Base-by-base conservation (phyloP, 2,329 filamentous ascomycete species). In the Davidsoniella neocaledoniae region DNA sequence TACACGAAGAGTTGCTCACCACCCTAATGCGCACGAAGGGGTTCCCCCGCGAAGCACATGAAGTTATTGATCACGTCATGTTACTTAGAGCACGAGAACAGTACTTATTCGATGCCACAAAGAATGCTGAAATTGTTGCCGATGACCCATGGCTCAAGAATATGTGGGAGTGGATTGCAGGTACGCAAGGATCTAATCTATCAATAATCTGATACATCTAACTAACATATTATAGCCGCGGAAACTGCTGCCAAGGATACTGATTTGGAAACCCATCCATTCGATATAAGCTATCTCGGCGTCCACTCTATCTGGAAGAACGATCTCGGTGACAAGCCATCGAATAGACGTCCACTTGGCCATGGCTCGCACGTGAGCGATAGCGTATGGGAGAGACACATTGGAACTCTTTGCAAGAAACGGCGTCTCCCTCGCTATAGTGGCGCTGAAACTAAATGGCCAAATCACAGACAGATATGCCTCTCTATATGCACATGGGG, bases 281-380 rank as follows among this genome's bases (percentile, higher is more conserved):
- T 87, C 3, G 84, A 91, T 57, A 65, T 90, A 17, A 81, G 81
- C 58, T 91, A 83, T 57, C 68, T 90, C 52, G 86, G 86, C 1
- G 77, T 88, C 5, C 68, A 76, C 49, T 74, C 74, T 2, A 75
- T 91, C 50, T 90, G 84, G 83, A 74, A 67, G 2, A 81, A 83
- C 54, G 68, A 78, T 46, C 69, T 86, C 7, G 81, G 74, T 5
- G 65, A 65, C 10, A 71, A 70, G 48, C 62, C 68, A n/a, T 57
- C 62, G 2, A 64, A 67, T 40, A 67, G 77, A 50, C 59, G 79
- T 2, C 59, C 68, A 2, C 64, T 72, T 23, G 67, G 66, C 29
- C 29, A 33, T 9, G 61, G 64, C 2, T 57, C 65, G 0, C 55
- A 66, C 5, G 72, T 72, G 6, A 73, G 79, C 54, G 58, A 65